Base-by-base conservation (phyloP, 306 rosid species). In the Vigna trinervia region DNA sequence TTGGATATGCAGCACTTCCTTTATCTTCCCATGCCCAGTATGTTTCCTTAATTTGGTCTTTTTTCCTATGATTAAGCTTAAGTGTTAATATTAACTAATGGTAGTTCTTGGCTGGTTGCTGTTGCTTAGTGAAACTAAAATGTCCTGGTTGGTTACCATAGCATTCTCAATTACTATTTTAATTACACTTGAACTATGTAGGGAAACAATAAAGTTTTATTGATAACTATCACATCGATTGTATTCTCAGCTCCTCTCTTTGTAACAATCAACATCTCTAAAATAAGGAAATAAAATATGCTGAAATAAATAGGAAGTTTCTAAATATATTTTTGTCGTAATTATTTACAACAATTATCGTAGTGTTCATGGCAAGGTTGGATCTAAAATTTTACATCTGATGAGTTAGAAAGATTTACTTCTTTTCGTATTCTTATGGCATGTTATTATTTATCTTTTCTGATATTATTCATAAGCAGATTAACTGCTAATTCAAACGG, bases 1-100 rank as follows among this genome's bases (percentile, higher is more conserved):
- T 92, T 82, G 99, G 99, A 87, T 95, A 89, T 34, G 90, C 97
- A 17, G 80, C 97, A 50, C 97, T 95, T 82, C 96, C 97, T 71
- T 89, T 95, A 81, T 95, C 97, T 6, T 84, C 94, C 12, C 97
- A 92, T 89, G 97, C 89, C 72, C 99, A 90, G 99, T 95, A 95
- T 82, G 99, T 56, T 76, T 69, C 71, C 84, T 46, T 69, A 51
- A 26, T 81, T 43, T 86, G 77, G 62, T 68, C 30, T 58, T 78
- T 67, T 71, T 60, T 78, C 65, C 47, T 58, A 67, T 82, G 34
- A 51, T 79, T 70, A 70, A 58, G 39, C 50, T 63, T 57, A 14
- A 12, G 38, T 56, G 60, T 78, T 38, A 57, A 56, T 54, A 28
- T 57, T 26, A 48, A 54, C 59, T 68, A 39, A 22, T 38, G 51